Conservation (phyloP, 768 basidiomycete species). For the Lactarius psammicola region DNA sequence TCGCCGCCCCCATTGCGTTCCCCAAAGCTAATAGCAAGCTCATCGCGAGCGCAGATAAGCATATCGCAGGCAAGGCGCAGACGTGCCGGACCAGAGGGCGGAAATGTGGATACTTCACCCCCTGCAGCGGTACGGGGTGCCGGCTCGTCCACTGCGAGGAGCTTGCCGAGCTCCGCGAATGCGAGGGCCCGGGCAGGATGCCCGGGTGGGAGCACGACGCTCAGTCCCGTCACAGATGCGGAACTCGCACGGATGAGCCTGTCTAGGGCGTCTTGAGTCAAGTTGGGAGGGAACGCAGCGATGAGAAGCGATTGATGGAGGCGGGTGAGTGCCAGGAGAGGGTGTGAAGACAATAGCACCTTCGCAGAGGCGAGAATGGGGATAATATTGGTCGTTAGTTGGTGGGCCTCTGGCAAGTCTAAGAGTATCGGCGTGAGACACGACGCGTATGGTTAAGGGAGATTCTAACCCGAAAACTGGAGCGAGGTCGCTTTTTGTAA, state of each 20-base stretch:
- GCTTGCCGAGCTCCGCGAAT: slow-evolving; percentile 76
- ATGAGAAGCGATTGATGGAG: slow-evolving; percentile 70
- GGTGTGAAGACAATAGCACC: slow-evolving; percentile 67
- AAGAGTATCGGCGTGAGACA: slow-evolving; percentile 7
- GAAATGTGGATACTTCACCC: slow-evolving; percentile 42
- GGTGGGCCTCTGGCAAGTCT: slow-evolving; percentile 44
- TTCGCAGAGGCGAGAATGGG: slow-evolving; percentile 59
- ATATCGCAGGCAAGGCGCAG: slow-evolving; percentile 64
- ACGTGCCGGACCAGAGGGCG: slow-evolving; percentile 64
- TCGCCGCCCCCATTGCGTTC: slow-evolving; percentile 64
- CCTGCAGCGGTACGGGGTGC: slow-evolving; percentile 35
- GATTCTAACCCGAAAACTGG: slow-evolving; percentile 53
- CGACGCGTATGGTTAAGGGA: slow-evolving; percentile 4
- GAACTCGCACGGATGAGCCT: slow-evolving; percentile 58
- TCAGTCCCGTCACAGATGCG: slow-evolving; percentile 53
- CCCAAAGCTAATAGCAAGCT: slow-evolving; percentile 73
- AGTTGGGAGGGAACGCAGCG: slow-evolving; percentile 41
- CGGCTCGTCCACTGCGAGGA: slow-evolving; percentile 77
- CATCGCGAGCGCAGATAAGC: slow-evolving; percentile 57
- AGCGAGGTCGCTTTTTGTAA: slow-evolving; percentile 66
- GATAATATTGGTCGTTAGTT: slow-evolving; percentile 62
- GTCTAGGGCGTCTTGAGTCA: slow-evolving; percentile 56
- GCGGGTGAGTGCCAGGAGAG: slow-evolving; percentile 71
- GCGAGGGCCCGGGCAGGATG: slow-evolving; percentile 80
- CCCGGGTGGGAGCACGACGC: slow-evolving; percentile 51